Percentiles rank a stretch among this genome's conserved stretches.
phyloP scores from a whole-genome alignment of 306 rosid species.

The Geum urbanum region DNA sequence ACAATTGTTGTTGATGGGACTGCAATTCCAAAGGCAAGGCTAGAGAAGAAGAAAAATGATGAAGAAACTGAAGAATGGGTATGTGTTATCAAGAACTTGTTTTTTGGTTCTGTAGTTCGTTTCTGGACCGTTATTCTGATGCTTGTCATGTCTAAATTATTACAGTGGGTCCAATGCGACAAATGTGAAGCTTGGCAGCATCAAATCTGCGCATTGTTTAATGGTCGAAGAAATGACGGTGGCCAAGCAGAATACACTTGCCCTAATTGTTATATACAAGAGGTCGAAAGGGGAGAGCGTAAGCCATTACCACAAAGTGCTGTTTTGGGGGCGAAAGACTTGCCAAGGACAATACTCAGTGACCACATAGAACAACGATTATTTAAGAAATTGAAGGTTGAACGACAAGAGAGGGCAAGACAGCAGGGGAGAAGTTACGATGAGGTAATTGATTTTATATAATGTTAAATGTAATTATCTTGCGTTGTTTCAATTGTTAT shows the following conservation, averaged over 20 bases:
- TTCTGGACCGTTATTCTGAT: slow-evolving; percentile 26
- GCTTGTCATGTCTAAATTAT: slow-evolving; percentile 15
- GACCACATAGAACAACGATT: slow-evolving; percentile 86
- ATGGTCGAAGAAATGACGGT: slow-evolving; percentile 92
- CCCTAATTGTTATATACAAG: slow-evolving; percentile 84
- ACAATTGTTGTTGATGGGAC: slow-evolving; percentile 79
- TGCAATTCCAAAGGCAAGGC: slow-evolving; percentile 65
- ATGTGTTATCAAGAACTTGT: slow-evolving; percentile 12
- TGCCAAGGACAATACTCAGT: slow-evolving; percentile 82
- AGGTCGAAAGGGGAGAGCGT: slow-evolving; percentile 94
- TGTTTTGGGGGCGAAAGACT: slow-evolving; percentile 98
- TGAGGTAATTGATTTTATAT: slow-evolving; percentile 53
- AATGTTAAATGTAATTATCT: background rate
- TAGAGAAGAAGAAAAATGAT: slow-evolving; percentile 93
- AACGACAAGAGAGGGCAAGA: slow-evolving; percentile 81
- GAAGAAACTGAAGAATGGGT: slow-evolving; percentile 99
- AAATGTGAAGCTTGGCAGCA: slow-evolving; percentile 99
- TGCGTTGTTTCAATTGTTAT: no score
- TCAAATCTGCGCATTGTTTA: slow-evolving; percentile 95
- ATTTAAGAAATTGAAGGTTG: slow-evolving; percentile 61
- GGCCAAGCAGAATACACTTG: slow-evolving; percentile 98
- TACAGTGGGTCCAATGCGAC: slow-evolving; percentile 99
- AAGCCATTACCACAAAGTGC: slow-evolving; percentile 91
- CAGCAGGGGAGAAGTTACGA: slow-evolving; percentile 78
- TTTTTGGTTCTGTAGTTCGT: slow-evolving; percentile 13